phyloP scores from a whole-genome alignment of 73 alveolate species.

The Paramecium octaurelia region DNA sequence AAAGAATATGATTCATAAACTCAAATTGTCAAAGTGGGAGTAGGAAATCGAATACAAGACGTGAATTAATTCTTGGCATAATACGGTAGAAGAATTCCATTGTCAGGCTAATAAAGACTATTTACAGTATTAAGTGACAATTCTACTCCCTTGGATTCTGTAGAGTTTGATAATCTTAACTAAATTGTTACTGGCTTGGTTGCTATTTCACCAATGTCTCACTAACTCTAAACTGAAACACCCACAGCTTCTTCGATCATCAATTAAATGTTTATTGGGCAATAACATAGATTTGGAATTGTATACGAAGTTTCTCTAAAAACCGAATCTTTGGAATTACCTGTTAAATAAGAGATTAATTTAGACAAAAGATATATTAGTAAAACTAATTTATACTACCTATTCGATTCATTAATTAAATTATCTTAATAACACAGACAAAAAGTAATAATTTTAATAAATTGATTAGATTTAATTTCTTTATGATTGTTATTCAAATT shows the following conservation, averaged over 20 bases:
- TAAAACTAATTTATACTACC: background rate
- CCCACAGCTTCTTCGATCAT: background rate
- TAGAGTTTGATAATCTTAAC: background rate
- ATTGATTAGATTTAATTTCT: background rate
- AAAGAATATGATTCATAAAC: slow-evolving; percentile 7
- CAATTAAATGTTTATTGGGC: background rate
- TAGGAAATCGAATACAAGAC: background rate
- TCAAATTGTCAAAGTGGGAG: background rate
- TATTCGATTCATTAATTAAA: background rate
- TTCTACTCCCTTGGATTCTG: slow-evolving; percentile 20
- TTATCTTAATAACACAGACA: background rate
- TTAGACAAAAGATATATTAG: background rate
- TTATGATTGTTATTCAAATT: slow-evolving; percentile 8
- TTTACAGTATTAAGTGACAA: slow-evolving; percentile 13
- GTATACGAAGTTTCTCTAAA: background rate
- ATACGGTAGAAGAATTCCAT: background rate
- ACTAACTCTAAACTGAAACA: background rate
- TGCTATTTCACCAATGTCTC: background rate
- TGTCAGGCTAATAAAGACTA: background rate
- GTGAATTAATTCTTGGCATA: background rate
- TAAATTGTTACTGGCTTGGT: background rate
- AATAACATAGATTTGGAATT: background rate
- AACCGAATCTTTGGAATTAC: background rate
- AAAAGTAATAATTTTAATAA: background rate
- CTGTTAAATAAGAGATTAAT: background rate